phyloP scores from a whole-genome alignment of 2,329 filamentous ascomycete genomes.

The Colletotrichum caudatum region DNA sequence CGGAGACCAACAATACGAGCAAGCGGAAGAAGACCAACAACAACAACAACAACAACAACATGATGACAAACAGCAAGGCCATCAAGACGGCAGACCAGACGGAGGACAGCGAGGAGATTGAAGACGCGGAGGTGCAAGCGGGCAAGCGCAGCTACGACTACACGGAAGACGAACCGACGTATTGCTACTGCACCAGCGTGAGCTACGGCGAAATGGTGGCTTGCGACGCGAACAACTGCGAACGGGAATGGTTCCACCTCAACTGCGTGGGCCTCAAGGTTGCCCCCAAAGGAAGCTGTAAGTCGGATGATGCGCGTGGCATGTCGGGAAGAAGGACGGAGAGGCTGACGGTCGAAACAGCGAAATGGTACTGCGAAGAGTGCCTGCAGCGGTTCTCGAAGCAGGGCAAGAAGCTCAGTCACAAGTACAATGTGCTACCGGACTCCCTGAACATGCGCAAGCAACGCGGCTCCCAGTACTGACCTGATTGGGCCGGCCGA shows the following conservation, averaged over 20 bases:
- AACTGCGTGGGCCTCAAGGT: constrained; percentile 84
- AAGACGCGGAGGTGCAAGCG: constrained; percentile 72
- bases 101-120: constrained; percentile 53
- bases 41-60: constrained; percentile 57
- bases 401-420: constrained; percentile 64
- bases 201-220: constrained; percentile 89
- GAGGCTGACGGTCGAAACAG: constrained; percentile 53
- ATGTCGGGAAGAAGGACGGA: background rate
- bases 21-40: constrained; percentile 68
- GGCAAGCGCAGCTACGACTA: constrained; percentile 38
- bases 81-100: constrained; percentile 56
- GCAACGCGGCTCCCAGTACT: constrained; percentile 29
- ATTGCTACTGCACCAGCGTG: constrained; percentile 84
- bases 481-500: constrained; percentile 11
- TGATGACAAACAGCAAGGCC: constrained; percentile 54
- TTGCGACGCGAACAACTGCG: constrained; percentile 79
- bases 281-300: constrained; percentile 81
- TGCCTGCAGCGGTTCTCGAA: constrained; percentile 76
- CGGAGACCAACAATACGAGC: constrained; percentile 57
- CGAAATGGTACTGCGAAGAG: constrained; percentile 86
- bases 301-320: constrained; percentile 52
- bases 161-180: constrained; percentile 72
- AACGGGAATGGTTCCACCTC: constrained; percentile 85
- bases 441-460: constrained; percentile 34
- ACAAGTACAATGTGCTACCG: constrained; percentile 52